Conservation (phyloP, 2,329 filamentous ascomycete species). For the Arthrobotrys megalospora region DNA sequence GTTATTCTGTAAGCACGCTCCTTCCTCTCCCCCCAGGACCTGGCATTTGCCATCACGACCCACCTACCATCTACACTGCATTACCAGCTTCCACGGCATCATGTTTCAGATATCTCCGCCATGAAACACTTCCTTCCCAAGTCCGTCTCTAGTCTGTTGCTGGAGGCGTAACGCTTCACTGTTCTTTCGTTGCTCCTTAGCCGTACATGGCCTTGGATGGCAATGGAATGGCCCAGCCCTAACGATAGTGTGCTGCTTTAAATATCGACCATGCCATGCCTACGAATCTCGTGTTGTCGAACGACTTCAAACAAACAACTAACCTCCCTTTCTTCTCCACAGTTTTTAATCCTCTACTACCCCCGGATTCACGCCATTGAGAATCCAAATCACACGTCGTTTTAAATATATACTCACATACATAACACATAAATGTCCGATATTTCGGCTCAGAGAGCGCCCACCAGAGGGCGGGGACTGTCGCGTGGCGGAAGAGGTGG, state of each 20-base stretch:
- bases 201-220: conserved; percentile 19
- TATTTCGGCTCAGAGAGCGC: conserved; percentile 69
- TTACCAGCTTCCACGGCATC: conserved; percentile 34
- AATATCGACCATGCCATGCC: conserved; percentile 33
- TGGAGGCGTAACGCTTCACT: conserved; percentile 29
- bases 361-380: conserved; percentile 56
- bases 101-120: conserved; percentile 46
- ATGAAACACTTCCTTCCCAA: conserved; percentile 54
- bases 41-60: conserved; percentile 35
- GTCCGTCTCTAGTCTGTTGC: conserved; percentile 39
- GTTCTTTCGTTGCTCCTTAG: conserved; percentile 12
- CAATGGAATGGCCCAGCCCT: conserved; percentile 31
- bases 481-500: conserved; percentile 87
- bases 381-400: conserved; percentile 26
- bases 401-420: conserved; percentile 15
- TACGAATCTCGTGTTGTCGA: conserved; percentile 53
- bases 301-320: conserved; percentile 36
- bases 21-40: not conserved
- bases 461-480: conserved; percentile 87
- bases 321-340: conserved; percentile 40
- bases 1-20: conserved; percentile 35
- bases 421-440: conserved; percentile 82
- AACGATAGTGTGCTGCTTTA: conserved; percentile 38
- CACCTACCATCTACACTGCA: conserved; percentile 23
- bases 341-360: conserved; percentile 32